These are phyloP conservation scores for Angomonas ambiguus DNA, from an alignment of 208 protist genomes.

Conservation along the genomic window DNA sequence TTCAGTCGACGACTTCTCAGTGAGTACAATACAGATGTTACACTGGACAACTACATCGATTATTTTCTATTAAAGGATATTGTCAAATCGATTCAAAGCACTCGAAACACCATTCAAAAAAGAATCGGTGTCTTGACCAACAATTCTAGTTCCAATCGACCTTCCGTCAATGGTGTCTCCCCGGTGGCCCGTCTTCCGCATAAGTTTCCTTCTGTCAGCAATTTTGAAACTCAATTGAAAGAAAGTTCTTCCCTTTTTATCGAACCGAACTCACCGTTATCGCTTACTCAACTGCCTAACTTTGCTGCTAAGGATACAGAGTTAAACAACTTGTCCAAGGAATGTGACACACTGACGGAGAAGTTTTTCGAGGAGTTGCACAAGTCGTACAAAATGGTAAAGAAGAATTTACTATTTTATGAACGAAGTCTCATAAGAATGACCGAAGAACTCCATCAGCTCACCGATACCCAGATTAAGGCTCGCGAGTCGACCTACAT, in stretches of 20 bases:
- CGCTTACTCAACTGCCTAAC: neutral
- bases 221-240: neutral
- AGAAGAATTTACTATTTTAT: conserved; percentile 39
- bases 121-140: neutral
- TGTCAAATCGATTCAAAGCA: conserved; percentile 59
- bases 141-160: neutral
- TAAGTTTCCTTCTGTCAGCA: conserved; percentile 1
- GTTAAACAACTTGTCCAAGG: conserved; percentile 21
- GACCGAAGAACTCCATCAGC: conserved; percentile 37
- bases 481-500: conserved; percentile 40
- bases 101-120: conserved; percentile 36
- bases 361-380: conserved; percentile 63
- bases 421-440: conserved; percentile 34
- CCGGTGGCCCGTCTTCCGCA: neutral
- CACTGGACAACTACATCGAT: conserved; percentile 71
- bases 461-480: conserved; percentile 59
- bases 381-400: conserved; percentile 55
- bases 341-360: conserved; percentile 34
- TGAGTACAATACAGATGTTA: conserved; percentile 83
- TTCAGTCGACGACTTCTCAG: conserved; percentile 79
- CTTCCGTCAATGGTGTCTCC: neutral
- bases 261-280: neutral
- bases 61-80: conserved; percentile 84
- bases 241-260: neutral
- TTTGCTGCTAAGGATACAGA: conserved; percentile 6